Evolutionary conservation across 805 yeast genomes (phyloP), one percentile per base, ranked within the genome.

Genomic region (Nakazawaea ernobii): DNA sequence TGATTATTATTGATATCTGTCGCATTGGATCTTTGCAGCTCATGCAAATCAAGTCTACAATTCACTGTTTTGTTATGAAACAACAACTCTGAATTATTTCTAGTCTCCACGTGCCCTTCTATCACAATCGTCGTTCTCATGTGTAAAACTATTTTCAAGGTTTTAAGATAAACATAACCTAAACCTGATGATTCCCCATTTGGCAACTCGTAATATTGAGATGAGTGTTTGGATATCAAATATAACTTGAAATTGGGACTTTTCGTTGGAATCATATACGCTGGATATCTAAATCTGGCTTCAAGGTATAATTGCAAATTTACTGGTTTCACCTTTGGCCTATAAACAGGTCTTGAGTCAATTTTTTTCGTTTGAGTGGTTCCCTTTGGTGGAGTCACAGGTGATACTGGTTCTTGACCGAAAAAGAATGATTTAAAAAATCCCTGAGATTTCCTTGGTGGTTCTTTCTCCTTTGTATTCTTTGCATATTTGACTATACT

Each of bases 251-350:
- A 55, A 11, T 52, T 48, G 4, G 65, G 59, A 3, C 63, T 59
- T 40, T 63, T 62, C 6, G 68, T 61, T 0, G 83, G 83, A 3
- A 73, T 63, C 45, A 79, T 59, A 35, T 65, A 66, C 1, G 77
- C 70, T 0, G 80, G 79, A 46, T 71, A 62, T 28, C 72, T 64
- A 53, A 75, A 69, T 42, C 84, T 60, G 14, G 70, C 65, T 55
- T 79, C 85, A 46, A 79, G 65, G 2, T 67, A 57, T 43, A 73
- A 62, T 3, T 68, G 66, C 14, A 75, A 67, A 39, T 70, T 68
- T 13, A 58, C 53, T 5, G 69, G 60, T 17, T 59, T 55, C 13
- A 70, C 63, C 39, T 60, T 58, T 3, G 54, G 52, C 36, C 38
- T 39, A 27, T 43, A 48, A 9, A 33, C 14, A 17, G 24, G 52